Conservation (phyloP, 1,139 yeast species). For the Magnusiomyces suaveolens region DNA sequence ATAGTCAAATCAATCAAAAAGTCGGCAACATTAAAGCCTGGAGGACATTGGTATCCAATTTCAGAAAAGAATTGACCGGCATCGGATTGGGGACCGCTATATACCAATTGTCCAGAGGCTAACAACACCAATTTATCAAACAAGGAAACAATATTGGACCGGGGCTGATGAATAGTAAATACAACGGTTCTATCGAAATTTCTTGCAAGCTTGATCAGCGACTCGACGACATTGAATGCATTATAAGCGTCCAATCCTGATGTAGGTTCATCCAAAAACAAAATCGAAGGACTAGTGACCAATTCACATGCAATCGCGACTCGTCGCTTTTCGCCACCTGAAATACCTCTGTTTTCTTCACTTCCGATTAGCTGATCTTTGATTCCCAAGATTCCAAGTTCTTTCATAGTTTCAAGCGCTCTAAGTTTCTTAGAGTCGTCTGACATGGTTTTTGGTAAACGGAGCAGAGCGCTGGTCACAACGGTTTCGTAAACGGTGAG, state of each 20-base stretch:
- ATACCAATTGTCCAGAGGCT: slow-evolving; percentile 77
- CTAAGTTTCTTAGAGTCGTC: slow-evolving; percentile 61
- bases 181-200: slow-evolving; percentile 79
- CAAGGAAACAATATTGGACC: slow-evolving; percentile 85
- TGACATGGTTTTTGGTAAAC: slow-evolving; percentile 76
- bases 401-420: slow-evolving; percentile 76
- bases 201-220: slow-evolving; percentile 68
- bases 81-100: slow-evolving; percentile 50
- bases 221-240: slow-evolving; percentile 83
- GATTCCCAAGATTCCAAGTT: slow-evolving; percentile 70
- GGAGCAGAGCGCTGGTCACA: slow-evolving; percentile 75
- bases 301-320: slow-evolving; percentile 75
- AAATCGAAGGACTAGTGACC: slow-evolving; percentile 57
- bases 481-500: slow-evolving; percentile 93
- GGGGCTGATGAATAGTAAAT: slow-evolving; percentile 94
- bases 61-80: slow-evolving; percentile 67
- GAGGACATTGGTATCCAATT: slow-evolving; percentile 75
- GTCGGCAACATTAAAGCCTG: slow-evolving; percentile 89
- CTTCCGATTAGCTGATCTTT: slow-evolving; percentile 84
- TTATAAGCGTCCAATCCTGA: slow-evolving; percentile 91
- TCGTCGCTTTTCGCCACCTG: slow-evolving; percentile 85
- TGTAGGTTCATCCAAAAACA: no score
- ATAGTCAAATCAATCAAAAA: slow-evolving; percentile 84
- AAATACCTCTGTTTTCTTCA: slow-evolving; percentile 81
- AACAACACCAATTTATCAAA: slow-evolving; percentile 74